Conservation (phyloP, 345 rosid genomes). For the Eutrema yunnanense region DNA sequence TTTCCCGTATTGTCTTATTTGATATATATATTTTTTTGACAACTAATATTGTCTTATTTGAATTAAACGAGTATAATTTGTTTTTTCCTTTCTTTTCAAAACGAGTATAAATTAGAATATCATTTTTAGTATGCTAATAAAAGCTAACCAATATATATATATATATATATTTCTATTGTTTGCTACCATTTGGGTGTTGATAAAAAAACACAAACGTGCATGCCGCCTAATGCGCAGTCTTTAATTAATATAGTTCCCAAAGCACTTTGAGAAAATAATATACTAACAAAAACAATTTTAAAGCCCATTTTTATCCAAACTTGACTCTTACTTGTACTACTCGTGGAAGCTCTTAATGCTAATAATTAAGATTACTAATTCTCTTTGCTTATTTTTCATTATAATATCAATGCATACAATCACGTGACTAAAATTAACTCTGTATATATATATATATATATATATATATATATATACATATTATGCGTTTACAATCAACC, state of each 20-base stretch:
- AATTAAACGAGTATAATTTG: no score
- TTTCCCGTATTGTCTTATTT: no score
- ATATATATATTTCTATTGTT: background rate
- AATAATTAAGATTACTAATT: background rate
- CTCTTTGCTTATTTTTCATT: background rate
- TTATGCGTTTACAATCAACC: background rate
- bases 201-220: background rate
- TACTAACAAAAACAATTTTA: background rate
- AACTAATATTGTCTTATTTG: no score
- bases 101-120: no score
- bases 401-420: background rate
- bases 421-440: conserved; percentile 4
- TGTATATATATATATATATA: no score
- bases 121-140: no score
- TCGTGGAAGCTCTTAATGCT: background rate
- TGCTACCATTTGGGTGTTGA: background rate
- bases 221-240: background rate
- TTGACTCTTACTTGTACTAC: conserved; percentile 5
- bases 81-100: no score
- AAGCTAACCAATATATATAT: background rate
- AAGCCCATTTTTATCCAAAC: background rate
- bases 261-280: background rate
- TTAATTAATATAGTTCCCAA: background rate
- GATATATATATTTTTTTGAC: no score
- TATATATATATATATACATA: background rate